A percentile compares a stretch with the other conserved stretches of the same genome.
Conservation (phyloP, 192 early-diverging fungal genomes). For the Umbelopsis sp. region DNA sequence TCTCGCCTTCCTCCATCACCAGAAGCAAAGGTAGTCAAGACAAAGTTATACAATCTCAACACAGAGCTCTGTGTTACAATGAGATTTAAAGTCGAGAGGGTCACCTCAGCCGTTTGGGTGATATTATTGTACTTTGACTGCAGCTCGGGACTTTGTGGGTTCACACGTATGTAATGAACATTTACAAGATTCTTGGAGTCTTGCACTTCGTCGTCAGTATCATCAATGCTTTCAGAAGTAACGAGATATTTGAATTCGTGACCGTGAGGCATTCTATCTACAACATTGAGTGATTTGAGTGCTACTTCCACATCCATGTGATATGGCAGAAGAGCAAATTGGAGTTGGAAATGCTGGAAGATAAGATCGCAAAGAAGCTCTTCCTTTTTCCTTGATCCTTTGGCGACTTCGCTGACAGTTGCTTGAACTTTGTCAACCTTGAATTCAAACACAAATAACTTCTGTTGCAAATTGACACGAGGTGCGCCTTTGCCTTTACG, state of each 20-base stretch:
- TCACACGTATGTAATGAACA: conserved; percentile 74
- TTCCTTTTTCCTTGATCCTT: conserved; percentile 47
- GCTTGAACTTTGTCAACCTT: conserved; percentile 70
- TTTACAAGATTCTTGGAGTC: conserved; percentile 62
- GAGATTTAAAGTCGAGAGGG: conserved; percentile 76
- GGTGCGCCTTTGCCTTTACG: conserved; percentile 21
- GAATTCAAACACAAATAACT: conserved; percentile 63
- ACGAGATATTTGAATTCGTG: conserved; percentile 65
- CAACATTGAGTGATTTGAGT: conserved; percentile 78
- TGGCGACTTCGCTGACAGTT: conserved; percentile 61
- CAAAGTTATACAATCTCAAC: conserved; percentile 82
- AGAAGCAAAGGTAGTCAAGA: conserved; percentile 71
- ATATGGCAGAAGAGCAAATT: conserved; percentile 71
- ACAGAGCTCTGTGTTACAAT: conserved; percentile 86
- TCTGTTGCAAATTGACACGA: conserved; percentile 40
- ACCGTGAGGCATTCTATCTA: conserved; percentile 62
- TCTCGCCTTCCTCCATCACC: conserved; percentile 1
- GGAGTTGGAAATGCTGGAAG: conserved; percentile 71
- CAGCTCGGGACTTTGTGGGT: conserved; percentile 74
- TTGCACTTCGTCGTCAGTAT: conserved; percentile 43
- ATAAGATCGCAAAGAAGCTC: conserved; percentile 63
- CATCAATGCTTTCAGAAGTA: conserved; percentile 50
- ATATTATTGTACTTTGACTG: conserved; percentile 72
- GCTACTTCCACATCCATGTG: conserved; percentile 76
- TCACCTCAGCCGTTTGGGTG: conserved; percentile 81